Evolutionary conservation across 176 grass and related monocot species (phyloP).

Genomic region (barley (Hordeum vulgare)): MorexV3_pseudomolecules_assembly NC_058521.1:116150232-116150731

Average conservation of each 20-base stretch:
- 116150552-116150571: constrained; percentile 97
- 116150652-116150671: constrained; percentile 92
- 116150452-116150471: constrained; percentile 94
- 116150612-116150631: constrained; percentile 56
- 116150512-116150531: constrained; percentile 54
- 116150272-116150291: constrained; percentile 44
- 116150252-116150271: constrained; percentile 53
- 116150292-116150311: constrained; percentile 32
- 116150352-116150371: constrained; percentile 76
- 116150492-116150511: constrained; percentile 35
- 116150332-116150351: constrained; percentile 52
- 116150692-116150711: constrained; percentile 65
- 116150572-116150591: constrained; percentile 90
- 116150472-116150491: constrained; percentile 61
- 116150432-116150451: constrained; percentile 98
- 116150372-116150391: constrained; percentile 73
- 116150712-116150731: constrained; percentile 68
- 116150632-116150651: constrained; percentile 80
- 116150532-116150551: constrained; percentile 80
- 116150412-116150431: constrained; percentile 76
- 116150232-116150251: constrained; percentile 55
- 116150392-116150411: constrained; percentile 53
- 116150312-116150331: constrained; percentile 63
- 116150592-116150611: constrained; percentile 71
- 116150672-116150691: constrained; percentile 85